A percentile compares a stretch with the other conserved stretches of the same genome.
Conservation (phyloP, 257 asterid genomes). For the Solanum peruvianum region DNA sequence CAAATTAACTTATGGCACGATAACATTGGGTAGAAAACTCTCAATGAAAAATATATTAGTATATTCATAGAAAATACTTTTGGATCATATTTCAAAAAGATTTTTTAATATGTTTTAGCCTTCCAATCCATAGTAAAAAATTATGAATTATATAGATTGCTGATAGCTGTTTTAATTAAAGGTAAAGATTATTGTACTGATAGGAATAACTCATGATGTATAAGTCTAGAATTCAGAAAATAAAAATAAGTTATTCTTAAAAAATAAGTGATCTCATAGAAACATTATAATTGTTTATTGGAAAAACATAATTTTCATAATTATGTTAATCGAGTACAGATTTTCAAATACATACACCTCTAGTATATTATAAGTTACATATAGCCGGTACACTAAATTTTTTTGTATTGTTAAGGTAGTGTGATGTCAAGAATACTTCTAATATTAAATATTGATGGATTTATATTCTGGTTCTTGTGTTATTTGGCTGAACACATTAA, state of each 20-base stretch:
- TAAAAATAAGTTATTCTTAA: not conserved
- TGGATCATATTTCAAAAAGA: not conserved
- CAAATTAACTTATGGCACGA: not conserved
- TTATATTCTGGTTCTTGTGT: not conserved
- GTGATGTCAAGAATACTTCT: not conserved
- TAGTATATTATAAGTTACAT: not conserved
- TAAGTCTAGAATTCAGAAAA: not conserved
- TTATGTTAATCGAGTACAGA: not conserved
- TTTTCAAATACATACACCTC: not conserved
- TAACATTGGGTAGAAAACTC: not conserved
- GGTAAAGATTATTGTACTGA: not conserved
- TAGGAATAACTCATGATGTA: not conserved
- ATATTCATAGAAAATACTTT: too few species aligned
- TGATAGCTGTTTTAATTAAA: too few species aligned
- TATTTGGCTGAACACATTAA: not conserved
- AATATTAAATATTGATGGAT: too few species aligned
- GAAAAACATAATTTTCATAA: not conserved
- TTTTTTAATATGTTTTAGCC: too few species aligned
- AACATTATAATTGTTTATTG: too few species aligned
- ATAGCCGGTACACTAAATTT: not conserved
- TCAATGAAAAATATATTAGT: not conserved
- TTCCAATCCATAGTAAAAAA: not conserved
- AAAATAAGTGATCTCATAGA: not conserved
- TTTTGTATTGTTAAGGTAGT: not conserved
- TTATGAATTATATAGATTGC: not conserved